Base-by-base conservation (phyloP, 257 asterid species). In the Mitragyna speciosa region DNA sequence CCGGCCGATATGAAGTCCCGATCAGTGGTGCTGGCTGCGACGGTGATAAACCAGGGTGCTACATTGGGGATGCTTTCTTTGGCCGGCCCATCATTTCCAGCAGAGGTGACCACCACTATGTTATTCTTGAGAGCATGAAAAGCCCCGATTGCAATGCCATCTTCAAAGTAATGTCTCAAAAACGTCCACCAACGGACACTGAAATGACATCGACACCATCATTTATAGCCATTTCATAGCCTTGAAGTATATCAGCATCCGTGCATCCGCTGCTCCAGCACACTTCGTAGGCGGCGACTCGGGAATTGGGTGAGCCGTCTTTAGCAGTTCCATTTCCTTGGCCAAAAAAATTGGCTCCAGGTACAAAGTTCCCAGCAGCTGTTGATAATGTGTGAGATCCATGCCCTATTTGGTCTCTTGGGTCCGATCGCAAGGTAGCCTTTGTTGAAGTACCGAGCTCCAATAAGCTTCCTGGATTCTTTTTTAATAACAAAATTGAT, bases 361-460 rank as follows among this genome's bases (percentile, higher is more conserved):
- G 78, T 67, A 93, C 99, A 33, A 89, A 85, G 89, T 85, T 89
- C 3, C 99, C 99, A 17, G 76, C 99, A 0, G 96, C 95, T 0
- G 98, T 95, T 12, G 99, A 95, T 16, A 95, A 83, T 0, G 98
- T 95, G 87, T 93, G 99, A 12, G 87, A 31, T 2, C 99, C 99
- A 20, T 95, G 98, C 1, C 99, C 99, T 0, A 51, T 86, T 0
- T 2, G 0, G 83, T 95, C 98, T 0, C 94, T 89, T 0, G 92
- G 66, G 0, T 12, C 30, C 63, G 2, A 0, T n/a, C 5, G 89
- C 79, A 0, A 51, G 76, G 65, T 78, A 87, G 4, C 91, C 99
- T 71, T 90, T 90, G 79, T 85, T 89, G 87, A 73, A 93, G 84
- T 84, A 90, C 82, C 90, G 86, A 0, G 97, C 95, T 70, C 97